Conservation (phyloP, 257 asterid genomes). For the Solanum arcanum region DNA sequence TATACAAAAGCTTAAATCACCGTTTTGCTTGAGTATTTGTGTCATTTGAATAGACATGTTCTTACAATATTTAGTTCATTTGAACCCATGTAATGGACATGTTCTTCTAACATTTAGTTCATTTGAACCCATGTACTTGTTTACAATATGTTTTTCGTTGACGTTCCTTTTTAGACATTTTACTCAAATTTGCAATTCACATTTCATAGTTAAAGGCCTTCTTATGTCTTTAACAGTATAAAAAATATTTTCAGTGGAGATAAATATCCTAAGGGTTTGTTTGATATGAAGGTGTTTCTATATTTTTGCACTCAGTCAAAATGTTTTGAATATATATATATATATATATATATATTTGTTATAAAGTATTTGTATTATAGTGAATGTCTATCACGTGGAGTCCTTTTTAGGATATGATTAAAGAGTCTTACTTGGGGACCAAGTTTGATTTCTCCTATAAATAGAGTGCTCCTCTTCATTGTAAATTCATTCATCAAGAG, state of each 20-base stretch:
- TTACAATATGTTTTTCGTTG: background rate
- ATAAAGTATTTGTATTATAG: too few relatives aligned
- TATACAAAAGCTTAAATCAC: slow-evolving; percentile 11
- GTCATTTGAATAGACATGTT: background rate
- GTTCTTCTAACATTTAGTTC: background rate
- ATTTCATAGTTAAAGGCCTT: background rate
- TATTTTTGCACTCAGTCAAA: fast-evolving
- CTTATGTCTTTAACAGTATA: background rate
- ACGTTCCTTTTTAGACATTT: background rate
- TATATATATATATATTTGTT: too few relatives aligned
- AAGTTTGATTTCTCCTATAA: too few relatives aligned
- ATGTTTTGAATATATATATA: background rate
- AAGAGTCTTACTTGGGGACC: too few relatives aligned
- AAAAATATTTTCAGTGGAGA: too few relatives aligned
- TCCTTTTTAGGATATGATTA: too few relatives aligned
- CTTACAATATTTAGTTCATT: too few relatives aligned
- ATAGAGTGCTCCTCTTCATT: too few relatives aligned
- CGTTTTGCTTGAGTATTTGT: background rate
- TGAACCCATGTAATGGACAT: background rate
- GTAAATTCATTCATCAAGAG: too few relatives aligned
- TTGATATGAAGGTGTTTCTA: background rate
- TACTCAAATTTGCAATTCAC: background rate
- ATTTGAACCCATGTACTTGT: background rate
- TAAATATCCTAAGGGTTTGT: background rate
- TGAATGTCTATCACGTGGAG: too few relatives aligned